Conservation (phyloP, 371 early-diverging fungal genomes). For the Mortierella sp. region DNA sequence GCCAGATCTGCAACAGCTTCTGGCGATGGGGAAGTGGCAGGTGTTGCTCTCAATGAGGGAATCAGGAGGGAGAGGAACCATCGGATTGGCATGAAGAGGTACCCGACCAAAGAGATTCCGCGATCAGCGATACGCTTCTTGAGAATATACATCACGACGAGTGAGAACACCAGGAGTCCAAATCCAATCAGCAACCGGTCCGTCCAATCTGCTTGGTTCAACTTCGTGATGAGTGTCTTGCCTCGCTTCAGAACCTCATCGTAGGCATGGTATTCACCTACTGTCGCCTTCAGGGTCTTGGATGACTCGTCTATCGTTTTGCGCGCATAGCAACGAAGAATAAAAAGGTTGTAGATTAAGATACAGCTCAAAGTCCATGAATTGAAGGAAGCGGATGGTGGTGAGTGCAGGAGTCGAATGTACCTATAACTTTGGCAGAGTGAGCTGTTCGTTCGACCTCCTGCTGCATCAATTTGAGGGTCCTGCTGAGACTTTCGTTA, state of each 20-base stretch:
- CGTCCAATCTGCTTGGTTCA: slow-evolving; percentile 81
- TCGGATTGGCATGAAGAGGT: slow-evolving; percentile 60
- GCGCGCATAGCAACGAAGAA: background rate
- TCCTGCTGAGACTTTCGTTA: slow-evolving; percentile 67
- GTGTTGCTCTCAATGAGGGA: slow-evolving; percentile 30
- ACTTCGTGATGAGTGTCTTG: slow-evolving; percentile 73
- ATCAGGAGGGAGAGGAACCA: slow-evolving; percentile 46
- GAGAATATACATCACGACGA: slow-evolving; percentile 76
- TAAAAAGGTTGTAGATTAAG: too few species aligned
- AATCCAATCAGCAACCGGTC: slow-evolving; percentile 76
- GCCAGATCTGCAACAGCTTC: slow-evolving; percentile 3
- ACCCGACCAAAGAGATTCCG: slow-evolving; percentile 68
- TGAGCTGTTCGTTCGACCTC: slow-evolving; percentile 81
- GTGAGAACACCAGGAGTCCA: slow-evolving; percentile 72
- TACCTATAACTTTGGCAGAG: slow-evolving; percentile 77
- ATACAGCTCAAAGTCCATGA: background rate
- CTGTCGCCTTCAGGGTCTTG: slow-evolving; percentile 65
- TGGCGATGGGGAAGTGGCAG: background rate
- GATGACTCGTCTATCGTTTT: slow-evolving; percentile 73
- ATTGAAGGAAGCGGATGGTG: background rate
- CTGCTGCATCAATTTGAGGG: slow-evolving; percentile 78
- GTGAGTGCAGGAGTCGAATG: background rate
- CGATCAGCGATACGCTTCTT: slow-evolving; percentile 79
- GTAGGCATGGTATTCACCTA: slow-evolving; percentile 73
- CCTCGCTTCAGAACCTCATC: slow-evolving; percentile 72